Percentiles rank a stretch among this genome's conserved stretches.
Evolutionary conservation across 1,284 basidiomycete species (phyloP).

Genomic region (Cutaneotrichosporon dermatis): DNA sequence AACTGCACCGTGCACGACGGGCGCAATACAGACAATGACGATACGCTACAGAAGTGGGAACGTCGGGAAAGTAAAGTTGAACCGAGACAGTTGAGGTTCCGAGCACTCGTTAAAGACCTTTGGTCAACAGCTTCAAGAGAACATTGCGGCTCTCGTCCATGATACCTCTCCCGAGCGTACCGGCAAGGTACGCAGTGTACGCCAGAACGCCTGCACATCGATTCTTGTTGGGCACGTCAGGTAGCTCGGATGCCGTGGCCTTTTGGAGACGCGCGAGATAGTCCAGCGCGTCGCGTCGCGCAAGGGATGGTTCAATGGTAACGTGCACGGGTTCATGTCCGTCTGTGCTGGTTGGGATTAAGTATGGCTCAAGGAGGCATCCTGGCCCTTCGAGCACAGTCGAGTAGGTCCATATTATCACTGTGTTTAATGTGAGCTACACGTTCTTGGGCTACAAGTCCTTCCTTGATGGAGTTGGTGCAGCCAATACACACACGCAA

Average conservation of each 20-base stretch:
- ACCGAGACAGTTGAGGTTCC: too few relatives aligned
- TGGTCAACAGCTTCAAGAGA: conserved; percentile 13
- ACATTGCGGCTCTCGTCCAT: conserved; percentile 27
- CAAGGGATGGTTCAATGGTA: conserved; percentile 25
- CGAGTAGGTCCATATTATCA: conserved; percentile 26
- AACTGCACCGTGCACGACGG: too few relatives aligned
- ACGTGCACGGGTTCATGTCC: background rate
- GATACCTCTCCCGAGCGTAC: conserved; percentile 18
- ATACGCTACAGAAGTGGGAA: too few relatives aligned
- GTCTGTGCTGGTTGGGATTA: background rate
- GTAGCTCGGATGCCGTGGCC: background rate
- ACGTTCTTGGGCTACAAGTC: too few relatives aligned
- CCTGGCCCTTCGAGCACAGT: conserved; percentile 21
- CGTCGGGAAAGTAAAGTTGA: too few relatives aligned
- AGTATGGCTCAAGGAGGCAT: background rate
- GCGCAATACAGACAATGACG: too few relatives aligned
- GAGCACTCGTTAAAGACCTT: too few relatives aligned
- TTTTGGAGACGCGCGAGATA: conserved; percentile 17
- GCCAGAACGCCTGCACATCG: conserved; percentile 23
- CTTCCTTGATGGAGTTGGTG: too few relatives aligned
- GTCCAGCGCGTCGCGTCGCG: conserved; percentile 19
- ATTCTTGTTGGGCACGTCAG: conserved; percentile 20
- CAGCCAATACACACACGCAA: too few relatives aligned
- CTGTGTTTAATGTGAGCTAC: too few relatives aligned
- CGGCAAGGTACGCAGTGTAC: conserved; percentile 26